Evolutionary conservation across 2,329 filamentous ascomycete species (phyloP).

Genomic region (Ascochyta pisi): DNA sequence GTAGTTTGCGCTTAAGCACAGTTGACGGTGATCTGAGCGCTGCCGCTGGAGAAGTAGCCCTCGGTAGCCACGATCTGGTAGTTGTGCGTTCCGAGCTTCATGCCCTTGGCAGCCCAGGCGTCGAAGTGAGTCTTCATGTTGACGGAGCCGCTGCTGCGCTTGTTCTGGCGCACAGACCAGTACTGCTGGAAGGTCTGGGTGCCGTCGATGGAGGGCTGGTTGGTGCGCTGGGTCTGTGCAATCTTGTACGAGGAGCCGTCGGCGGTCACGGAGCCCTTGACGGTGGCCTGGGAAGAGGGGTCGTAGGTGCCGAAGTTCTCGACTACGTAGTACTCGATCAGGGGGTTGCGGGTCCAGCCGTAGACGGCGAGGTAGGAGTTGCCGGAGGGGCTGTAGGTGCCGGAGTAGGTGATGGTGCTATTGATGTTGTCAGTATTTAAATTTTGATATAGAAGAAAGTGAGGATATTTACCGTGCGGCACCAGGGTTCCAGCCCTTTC

Average conservation of each 20-base stretch:
- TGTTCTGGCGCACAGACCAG: constrained; percentile 51
- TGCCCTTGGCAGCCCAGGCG: constrained; percentile 43
- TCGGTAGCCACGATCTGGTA: constrained; percentile 61
- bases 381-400: constrained; percentile 42
- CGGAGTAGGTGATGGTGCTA: constrained; percentile 46
- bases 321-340: constrained; percentile 61
- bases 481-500: constrained; percentile 66
- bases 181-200: constrained; percentile 61
- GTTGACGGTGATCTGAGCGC: constrained; percentile 56
- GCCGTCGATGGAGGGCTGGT: constrained; percentile 59
- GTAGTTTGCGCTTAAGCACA: constrained; percentile 24
- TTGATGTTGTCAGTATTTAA: constrained; percentile 3
- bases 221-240: constrained; percentile 40
- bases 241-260: constrained; percentile 46
- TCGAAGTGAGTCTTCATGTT: constrained; percentile 46
- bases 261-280: constrained; percentile 41
- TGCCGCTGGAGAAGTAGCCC: constrained; percentile 60
- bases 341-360: constrained; percentile 62
- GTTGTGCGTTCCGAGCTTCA: constrained; percentile 41
- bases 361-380: constrained; percentile 62
- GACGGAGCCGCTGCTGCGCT: constrained; percentile 41
- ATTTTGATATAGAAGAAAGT: neutral
- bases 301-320: constrained; percentile 62
- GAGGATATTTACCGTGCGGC: constrained; percentile 53
- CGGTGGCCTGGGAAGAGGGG: constrained; percentile 53